These are phyloP conservation scores for Leccinum uliginosum DNA, from an alignment of 768 basidiomycete species.

Conservation along the genomic window DNA sequence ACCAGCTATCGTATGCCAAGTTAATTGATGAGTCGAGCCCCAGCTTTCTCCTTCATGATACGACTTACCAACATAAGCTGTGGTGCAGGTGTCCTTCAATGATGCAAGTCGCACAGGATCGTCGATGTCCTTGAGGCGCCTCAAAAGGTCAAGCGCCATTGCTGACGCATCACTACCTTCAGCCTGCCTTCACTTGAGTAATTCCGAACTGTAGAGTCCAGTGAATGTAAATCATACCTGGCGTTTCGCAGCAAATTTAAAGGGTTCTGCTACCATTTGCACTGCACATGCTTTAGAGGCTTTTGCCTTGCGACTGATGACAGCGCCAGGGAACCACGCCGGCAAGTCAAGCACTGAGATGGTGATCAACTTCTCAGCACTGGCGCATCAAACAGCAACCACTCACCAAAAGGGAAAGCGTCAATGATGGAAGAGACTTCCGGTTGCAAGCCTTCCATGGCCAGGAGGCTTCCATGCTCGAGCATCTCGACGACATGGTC, in stretches of 20 bases:
- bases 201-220: background rate
- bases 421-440: conserved; percentile 13
- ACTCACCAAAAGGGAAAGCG: conserved; percentile 23
- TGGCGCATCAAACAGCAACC: background rate
- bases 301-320: conserved; percentile 25
- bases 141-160: conserved; percentile 12
- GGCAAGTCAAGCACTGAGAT: conserved; percentile 21
- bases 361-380: background rate
- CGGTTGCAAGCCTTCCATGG: conserved; percentile 14
- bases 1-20: conserved; percentile 11
- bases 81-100: conserved; percentile 9
- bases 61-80: conserved; percentile 17
- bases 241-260: conserved; percentile 11
- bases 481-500: conserved; percentile 38
- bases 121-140: background rate
- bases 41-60: background rate
- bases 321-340: conserved; percentile 20
- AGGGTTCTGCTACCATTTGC: conserved; percentile 15
- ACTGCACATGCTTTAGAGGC: conserved; percentile 2
- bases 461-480: conserved; percentile 27
- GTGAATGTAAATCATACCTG: conserved; percentile 2
- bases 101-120: conserved; percentile 11
- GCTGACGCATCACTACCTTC: conserved; percentile 9
- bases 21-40: background rate
- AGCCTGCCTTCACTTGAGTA: conserved; percentile 8